Evolutionary conservation across 2,329 filamentous ascomycete genomes (phyloP).

Genomic region (Epicoccum nigrum): DNA sequence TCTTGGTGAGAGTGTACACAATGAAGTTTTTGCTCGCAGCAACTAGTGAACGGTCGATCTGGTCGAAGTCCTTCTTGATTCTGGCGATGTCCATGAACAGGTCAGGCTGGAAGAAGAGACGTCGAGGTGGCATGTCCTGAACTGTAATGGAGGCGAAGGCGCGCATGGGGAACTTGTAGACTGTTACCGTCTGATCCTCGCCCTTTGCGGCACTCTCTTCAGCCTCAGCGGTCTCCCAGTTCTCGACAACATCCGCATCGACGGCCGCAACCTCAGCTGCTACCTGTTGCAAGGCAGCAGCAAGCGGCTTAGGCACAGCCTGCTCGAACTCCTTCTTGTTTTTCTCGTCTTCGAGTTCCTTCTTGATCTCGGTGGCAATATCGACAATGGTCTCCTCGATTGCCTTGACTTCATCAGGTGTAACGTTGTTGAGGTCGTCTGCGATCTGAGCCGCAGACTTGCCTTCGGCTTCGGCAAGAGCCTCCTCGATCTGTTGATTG

Average conservation of each 20-base stretch:
- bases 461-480: constrained; percentile 59
- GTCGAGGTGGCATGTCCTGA: constrained; percentile 60
- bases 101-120: constrained; percentile 73
- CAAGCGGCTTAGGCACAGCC: constrained; percentile 58
- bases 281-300: constrained; percentile 63
- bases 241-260: constrained; percentile 71
- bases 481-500: constrained; percentile 68
- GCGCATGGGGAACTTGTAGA: constrained; percentile 96
- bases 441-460: constrained; percentile 53
- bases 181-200: constrained; percentile 71
- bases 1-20: constrained; percentile 91
- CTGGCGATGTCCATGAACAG: constrained; percentile 90
- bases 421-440: constrained; percentile 45
- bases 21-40: constrained; percentile 91
- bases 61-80: constrained; percentile 96
- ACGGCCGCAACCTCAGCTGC: constrained; percentile 58
- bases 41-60: constrained; percentile 91
- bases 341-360: constrained; percentile 60
- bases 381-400: constrained; percentile 61
- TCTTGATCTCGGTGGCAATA: constrained; percentile 51
- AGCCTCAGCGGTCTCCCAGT: constrained; percentile 86
- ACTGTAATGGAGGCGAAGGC: constrained; percentile 92
- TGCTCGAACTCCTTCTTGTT: constrained; percentile 61
- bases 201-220: constrained; percentile 73
- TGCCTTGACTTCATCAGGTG: constrained; percentile 58